phyloP scores from a whole-genome alignment of 129 eudicot genomes.

The Tagetes patula region DNA sequence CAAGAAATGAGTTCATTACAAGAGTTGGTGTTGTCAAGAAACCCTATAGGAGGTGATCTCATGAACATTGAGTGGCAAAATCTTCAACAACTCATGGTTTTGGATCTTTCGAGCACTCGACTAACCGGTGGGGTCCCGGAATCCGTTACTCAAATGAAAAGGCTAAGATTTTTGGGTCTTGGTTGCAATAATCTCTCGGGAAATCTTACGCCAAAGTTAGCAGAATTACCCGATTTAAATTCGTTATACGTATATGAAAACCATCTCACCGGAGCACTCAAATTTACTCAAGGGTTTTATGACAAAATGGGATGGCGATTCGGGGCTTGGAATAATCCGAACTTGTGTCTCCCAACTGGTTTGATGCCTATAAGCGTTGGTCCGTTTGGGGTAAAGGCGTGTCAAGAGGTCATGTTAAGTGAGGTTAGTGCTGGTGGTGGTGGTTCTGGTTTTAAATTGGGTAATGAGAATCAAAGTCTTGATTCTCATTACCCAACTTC shows the following conservation, averaged over 20 bases:
- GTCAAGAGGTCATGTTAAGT: conserved; percentile 29
- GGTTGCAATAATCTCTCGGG: conserved; percentile 63
- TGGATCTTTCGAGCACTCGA: conserved; percentile 62
- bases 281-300: conserved; percentile 57
- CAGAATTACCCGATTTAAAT: conserved; percentile 45
- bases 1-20: conserved; percentile 61
- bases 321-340: conserved; percentile 82
- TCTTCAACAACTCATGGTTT: conserved; percentile 42
- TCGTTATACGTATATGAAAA: conserved; percentile 72
- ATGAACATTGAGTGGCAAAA: conserved; percentile 49
- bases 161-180: conserved; percentile 66
- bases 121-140: conserved; percentile 63
- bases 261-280: conserved; percentile 70
- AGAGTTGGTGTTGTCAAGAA: conserved; percentile 68
- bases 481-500: conserved; percentile 38
- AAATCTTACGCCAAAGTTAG: conserved; percentile 47
- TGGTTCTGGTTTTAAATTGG: conserved; percentile 36
- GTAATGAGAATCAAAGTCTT: conserved; percentile 29
- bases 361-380: conserved; percentile 24
- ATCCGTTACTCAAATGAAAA: conserved; percentile 39
- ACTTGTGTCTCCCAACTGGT: conserved; percentile 51
- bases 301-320: conserved; percentile 77
- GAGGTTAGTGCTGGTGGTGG: conserved; percentile 22
- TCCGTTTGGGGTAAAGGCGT: conserved; percentile 69
- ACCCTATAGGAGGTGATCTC: conserved; percentile 65